These are phyloP conservation scores for Periconia sp. DNA, from an alignment of 2,329 filamentous ascomycete genomes.

Conservation along the genomic window DNA sequence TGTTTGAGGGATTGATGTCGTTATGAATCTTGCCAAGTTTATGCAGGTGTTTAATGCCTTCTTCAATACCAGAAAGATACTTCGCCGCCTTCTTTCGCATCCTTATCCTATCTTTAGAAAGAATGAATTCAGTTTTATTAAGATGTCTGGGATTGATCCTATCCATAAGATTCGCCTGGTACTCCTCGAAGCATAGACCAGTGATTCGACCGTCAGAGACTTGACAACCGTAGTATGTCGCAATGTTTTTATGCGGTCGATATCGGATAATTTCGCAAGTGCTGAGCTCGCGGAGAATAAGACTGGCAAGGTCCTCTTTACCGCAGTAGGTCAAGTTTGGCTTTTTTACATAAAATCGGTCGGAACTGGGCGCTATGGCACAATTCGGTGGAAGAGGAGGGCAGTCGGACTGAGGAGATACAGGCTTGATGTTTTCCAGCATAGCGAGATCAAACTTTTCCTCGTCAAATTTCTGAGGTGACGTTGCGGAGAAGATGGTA, in stretches of 20 bases:
- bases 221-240: conserved; percentile 4
- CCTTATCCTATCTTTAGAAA: neutral
- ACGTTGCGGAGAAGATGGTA: too few species aligned
- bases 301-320: conserved; percentile 1
- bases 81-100: conserved; percentile 1
- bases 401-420: too few species aligned
- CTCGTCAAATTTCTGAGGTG: too few species aligned
- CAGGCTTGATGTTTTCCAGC: too few species aligned
- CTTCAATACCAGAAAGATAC: conserved; percentile 1
- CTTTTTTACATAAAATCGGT: too few species aligned
- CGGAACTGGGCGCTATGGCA: too few species aligned
- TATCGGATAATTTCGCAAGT: conserved; percentile 4
- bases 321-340: too few species aligned
- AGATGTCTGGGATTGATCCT: conserved; percentile 2
- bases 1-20: conserved; percentile 42
- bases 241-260: conserved; percentile 3
- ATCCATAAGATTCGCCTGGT: conserved; percentile 2
- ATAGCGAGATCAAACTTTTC: too few species aligned
- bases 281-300: neutral
- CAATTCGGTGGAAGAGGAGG: too few species aligned
- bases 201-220: neutral
- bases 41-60: conserved; percentile 9
- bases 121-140: conserved; percentile 1
- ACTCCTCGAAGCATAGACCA: conserved; percentile 5
- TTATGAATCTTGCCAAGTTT: conserved; percentile 40